A percentile compares a stretch with the other conserved stretches of the same genome.
Conservation (phyloP, 306 rosid species). For the Senna tora region DNA sequence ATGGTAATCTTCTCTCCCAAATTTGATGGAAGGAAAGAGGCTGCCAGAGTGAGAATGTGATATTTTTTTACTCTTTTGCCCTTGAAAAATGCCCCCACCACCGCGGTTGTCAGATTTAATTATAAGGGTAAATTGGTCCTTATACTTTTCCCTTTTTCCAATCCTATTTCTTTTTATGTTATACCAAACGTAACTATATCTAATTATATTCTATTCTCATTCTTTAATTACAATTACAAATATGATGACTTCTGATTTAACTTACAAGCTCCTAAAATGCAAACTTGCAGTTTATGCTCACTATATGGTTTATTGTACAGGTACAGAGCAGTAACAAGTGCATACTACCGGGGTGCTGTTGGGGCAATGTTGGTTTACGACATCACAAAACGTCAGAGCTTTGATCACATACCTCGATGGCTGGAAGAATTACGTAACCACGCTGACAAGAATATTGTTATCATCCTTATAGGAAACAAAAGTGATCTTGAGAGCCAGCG, state of each 20-base stretch:
- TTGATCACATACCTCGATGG: constrained; percentile 97
- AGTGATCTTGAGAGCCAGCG: constrained; percentile 85
- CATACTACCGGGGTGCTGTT: constrained; percentile 96
- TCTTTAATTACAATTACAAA: neutral
- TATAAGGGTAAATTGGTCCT: no score
- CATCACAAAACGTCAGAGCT: constrained; percentile 83
- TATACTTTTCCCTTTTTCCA: no score
- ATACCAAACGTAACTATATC: no score
- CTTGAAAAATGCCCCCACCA: no score
- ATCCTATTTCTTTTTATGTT: no score
- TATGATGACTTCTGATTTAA: neutral
- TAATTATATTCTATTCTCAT: no score
- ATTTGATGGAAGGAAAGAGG: no score
- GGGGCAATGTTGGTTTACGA: constrained; percentile 98
- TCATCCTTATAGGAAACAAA: constrained; percentile 90
- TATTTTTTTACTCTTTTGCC: no score
- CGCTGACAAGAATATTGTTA: constrained; percentile 94
- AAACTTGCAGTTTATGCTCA: constrained; percentile 26
- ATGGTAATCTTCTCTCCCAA: no score
- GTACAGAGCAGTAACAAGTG: constrained; percentile 95
- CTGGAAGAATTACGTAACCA: constrained; percentile 91
- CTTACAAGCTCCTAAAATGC: no score
- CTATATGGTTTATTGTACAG: constrained; percentile 49
- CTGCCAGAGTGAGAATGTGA: no score
- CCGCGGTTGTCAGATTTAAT: no score